Evolutionary conservation across 2,329 filamentous ascomycete genomes (phyloP).

Genomic region (Neospermospora avenae): DNA sequence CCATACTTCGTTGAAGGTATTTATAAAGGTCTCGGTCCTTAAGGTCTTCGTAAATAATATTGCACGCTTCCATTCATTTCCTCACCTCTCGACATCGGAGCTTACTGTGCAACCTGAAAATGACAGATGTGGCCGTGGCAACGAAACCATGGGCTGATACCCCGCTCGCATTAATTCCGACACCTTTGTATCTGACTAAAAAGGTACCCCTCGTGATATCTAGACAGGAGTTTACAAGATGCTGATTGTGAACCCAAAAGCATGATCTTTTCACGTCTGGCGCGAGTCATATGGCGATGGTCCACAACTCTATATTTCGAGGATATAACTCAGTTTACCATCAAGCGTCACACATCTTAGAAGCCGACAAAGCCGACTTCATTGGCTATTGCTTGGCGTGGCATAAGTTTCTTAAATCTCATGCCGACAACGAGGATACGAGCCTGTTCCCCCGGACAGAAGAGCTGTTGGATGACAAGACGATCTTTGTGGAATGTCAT

Average conservation of each 20-base stretch:
- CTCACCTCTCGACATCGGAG: too few species aligned
- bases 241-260: background rate
- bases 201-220: conserved; percentile 38
- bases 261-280: conserved; percentile 49
- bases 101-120: too few species aligned
- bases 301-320: conserved; percentile 61
- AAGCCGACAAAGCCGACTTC: conserved; percentile 52
- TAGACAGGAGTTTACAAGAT: background rate
- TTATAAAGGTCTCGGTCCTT: background rate
- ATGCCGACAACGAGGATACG: conserved; percentile 59
- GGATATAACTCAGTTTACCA: conserved; percentile 61
- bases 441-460: conserved; percentile 54
- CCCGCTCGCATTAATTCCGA: conserved; percentile 52
- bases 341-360: conserved; percentile 51
- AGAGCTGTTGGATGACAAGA: conserved; percentile 45
- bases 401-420: conserved; percentile 56
- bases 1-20: too few species aligned
- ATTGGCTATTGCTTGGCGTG: conserved; percentile 55
- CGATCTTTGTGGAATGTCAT: conserved; percentile 50
- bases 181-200: conserved; percentile 50
- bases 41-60: background rate
- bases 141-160: conserved; percentile 49
- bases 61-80: too few species aligned
- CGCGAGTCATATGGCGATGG: conserved; percentile 55
- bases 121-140: background rate